Base-by-base conservation (phyloP, 2,329 filamentous ascomycete genomes). In the Pseudocercospora musae region DNA sequence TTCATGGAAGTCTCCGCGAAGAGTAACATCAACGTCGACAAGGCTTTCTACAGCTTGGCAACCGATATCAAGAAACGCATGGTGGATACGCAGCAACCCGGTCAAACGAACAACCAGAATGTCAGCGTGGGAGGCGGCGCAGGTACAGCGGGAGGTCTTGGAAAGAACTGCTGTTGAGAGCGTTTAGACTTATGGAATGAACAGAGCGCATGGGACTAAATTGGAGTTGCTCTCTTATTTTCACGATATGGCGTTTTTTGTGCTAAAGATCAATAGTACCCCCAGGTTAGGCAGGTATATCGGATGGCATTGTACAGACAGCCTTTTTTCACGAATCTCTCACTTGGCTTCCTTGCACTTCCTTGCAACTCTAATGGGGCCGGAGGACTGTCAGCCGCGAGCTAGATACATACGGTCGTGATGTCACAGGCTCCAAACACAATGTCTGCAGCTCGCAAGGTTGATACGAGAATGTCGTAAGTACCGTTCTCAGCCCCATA, bases 11-110 rank as follows among this genome's bases (percentile, higher is more conserved):
- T 99, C 66, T 96, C 92, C 18, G 95, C 95, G 68, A 99, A 99
- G 85, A 94, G 91, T 82, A 98, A 98, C 82, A 97, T 96, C 87
- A 99, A 99, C 81, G 96, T 99, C 74, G 95, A 99, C 80, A 93
- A 97, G 82, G 95, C 95, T 18, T 99, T 99, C 78, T 98, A 96
- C 83, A 93, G 85, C 77, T 86, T 99, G 71, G 95, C 95, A 15
- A 87, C 90, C 68, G 94, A 98, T 76, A 98, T 99, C 83, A 99
- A 99, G 88, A 96, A 96, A 85, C 88, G 92, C 71, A 89, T 97
- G 78, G 95, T 97, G 79, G 94, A 98, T 78, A 96, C 89, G 67
- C 73, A 75, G 58, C 69, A 72, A 61, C 72, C 89, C 89, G 72
- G 88, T 96, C 79, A 94, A 96, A 55, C 52, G 79, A 93, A 96